Base-by-base conservation (phyloP, 768 basidiomycete genomes). In the Coprinellus aureogranulatus region DNA sequence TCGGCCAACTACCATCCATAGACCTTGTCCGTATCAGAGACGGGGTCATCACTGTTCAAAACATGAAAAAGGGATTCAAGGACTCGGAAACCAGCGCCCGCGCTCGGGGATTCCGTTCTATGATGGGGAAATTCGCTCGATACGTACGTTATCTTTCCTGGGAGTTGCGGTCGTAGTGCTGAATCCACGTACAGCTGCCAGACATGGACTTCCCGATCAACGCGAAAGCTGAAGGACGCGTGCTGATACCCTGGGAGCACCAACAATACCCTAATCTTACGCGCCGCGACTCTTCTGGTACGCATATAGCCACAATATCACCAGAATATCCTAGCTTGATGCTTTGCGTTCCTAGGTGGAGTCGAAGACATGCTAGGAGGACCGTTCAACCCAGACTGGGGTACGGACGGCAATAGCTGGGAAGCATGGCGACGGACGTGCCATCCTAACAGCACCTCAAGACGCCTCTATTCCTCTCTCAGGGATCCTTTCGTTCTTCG, bases 141-240 rank as follows among this genome's bases (percentile, higher is more conserved):
- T 78, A 79, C 65, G 90, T 89, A 58, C 52, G 79, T 72, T 34
- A n/a, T 26, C 10, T 30, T 2, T 28, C 5, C 37, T 39, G 22
- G 25, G 56, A 25, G 25, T 23, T 25, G 34, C 45, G 22, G 3
- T 37, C 46, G 6, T 41, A n/a, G 0, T 54, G 26, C 18, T 46
- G 39, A 58, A 55, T 26, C 8, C 27, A 0, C 48, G 11, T 37
- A 26, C 42, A 94, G 86, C 81, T 98, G 3, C 95, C 96, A 12
- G 87, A 98, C 75, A 87, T 99, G 87, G 90, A 97, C 64, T 87
- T 99, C 62, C 85, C 97, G 0, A 85, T 99, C 73, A 98, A 98
- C 64, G 86, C 90, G 23, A 90, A 89, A 73, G 90, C 94, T 0
- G 97, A 98, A 73, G 92, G 96, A 11, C 87, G 97, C 16, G 85